Evolutionary conservation across 352 stramenopile genomes (phyloP).

Genomic region (Globisporangium spiculum): DNA sequence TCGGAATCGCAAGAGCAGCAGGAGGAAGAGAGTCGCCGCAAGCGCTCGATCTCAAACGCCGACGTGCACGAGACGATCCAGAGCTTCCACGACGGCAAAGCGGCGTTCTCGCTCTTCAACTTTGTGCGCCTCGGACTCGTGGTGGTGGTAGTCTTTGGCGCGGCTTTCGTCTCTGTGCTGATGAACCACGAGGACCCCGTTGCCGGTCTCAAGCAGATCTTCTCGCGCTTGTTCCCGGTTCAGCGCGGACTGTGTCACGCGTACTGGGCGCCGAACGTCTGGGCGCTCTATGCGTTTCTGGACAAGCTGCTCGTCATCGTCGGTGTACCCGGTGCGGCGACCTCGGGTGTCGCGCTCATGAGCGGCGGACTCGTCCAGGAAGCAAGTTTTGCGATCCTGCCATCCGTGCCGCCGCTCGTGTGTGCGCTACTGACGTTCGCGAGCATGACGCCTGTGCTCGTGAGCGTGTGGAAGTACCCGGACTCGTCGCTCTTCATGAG

Average conservation of each 20-base stretch:
- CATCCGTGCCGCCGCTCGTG: constrained; percentile 57
- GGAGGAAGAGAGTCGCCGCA: constrained; percentile 25
- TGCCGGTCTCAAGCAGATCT: constrained; percentile 84
- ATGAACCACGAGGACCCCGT: constrained; percentile 44
- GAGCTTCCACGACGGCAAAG: constrained; percentile 50
- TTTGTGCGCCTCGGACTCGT: constrained; percentile 86
- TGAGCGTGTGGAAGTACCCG: constrained; percentile 71
- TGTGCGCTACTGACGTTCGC: constrained; percentile 79
- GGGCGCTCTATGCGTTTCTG: constrained; percentile 93
- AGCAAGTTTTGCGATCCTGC: constrained; percentile 75
- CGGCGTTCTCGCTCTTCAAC: constrained; percentile 49
- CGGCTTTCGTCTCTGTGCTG: constrained; percentile 80
- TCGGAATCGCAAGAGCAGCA: constrained; percentile 15
- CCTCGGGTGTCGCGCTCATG: constrained; percentile 57
- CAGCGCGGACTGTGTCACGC: constrained; percentile 95
- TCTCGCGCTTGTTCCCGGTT: constrained; percentile 95
- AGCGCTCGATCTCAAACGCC: constrained; percentile 70
- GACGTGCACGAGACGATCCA: constrained; percentile 70
- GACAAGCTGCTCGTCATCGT: constrained; percentile 80
- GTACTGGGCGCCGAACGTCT: constrained; percentile 99
- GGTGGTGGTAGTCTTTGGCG: constrained; percentile 78
- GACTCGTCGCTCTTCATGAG: constrained; percentile 79
- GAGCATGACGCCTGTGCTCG: constrained; percentile 73
- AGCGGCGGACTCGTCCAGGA: constrained; percentile 83
- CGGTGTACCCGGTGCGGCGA: constrained; percentile 28